These are phyloP conservation scores for Lentinus polychrous DNA, from an alignment of 1,284 basidiomycete genomes.

Conservation along the genomic window DNA sequence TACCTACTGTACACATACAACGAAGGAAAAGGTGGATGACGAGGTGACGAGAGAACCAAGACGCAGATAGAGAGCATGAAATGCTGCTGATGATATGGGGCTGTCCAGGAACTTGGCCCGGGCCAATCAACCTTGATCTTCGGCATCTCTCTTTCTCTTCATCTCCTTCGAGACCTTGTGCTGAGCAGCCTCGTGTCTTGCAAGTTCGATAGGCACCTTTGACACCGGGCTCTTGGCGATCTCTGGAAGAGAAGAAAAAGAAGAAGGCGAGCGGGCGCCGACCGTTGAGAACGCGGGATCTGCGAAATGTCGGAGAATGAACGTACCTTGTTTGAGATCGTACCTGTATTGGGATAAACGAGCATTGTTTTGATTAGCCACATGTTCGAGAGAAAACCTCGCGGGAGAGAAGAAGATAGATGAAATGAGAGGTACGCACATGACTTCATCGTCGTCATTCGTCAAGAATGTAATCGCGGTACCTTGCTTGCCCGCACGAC, in stretches of 20 bases:
- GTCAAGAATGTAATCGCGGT: constrained; percentile 92
- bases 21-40: background rate
- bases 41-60: background rate
- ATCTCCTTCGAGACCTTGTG: constrained; percentile 85
- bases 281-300: constrained; percentile 6
- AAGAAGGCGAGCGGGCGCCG: too few relatives aligned
- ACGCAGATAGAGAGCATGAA: constrained; percentile 1
- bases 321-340: constrained; percentile 79
- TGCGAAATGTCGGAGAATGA: constrained; percentile 8
- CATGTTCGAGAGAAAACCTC: background rate
- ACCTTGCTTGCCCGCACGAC: constrained; percentile 93
- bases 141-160: constrained; percentile 82
- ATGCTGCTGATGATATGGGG: too few relatives aligned
- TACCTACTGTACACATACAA: background rate
- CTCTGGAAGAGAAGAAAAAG: constrained; percentile 50
- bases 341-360: constrained; percentile 48
- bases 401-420: background rate
- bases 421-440: constrained; percentile 50
- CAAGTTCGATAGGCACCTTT: constrained; percentile 83
- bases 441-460: constrained; percentile 94
- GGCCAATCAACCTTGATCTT: constrained; percentile 49
- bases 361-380: constrained; percentile 2
- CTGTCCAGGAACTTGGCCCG: too few relatives aligned
- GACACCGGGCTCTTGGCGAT: constrained; percentile 90
- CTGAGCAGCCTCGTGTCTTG: constrained; percentile 85